phyloP scores from a whole-genome alignment of 495 filamentous ascomycete species.

The Talaromyces wortmannii region DNA sequence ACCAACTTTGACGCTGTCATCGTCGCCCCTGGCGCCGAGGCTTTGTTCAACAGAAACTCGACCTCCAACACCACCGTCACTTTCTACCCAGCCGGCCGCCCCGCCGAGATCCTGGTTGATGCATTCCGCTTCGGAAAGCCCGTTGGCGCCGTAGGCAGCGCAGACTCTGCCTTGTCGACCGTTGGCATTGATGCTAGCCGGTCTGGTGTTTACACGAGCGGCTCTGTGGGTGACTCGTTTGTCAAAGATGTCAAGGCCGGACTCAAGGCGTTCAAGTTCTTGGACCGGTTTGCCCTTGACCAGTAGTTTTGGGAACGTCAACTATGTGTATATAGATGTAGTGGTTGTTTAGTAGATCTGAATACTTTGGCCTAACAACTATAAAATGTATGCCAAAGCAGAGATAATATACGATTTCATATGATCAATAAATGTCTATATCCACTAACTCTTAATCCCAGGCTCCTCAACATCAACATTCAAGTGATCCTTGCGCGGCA shows the following conservation, averaged over 20 bases:
- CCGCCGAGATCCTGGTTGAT: constrained; percentile 56
- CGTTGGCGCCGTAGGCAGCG: constrained; percentile 53
- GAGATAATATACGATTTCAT: too few relatives aligned
- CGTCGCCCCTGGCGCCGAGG: constrained; percentile 49
- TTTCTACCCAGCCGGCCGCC: constrained; percentile 58
- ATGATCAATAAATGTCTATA: too few relatives aligned
- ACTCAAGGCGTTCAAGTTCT: constrained; percentile 59
- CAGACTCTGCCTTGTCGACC: constrained; percentile 27
- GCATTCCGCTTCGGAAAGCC: constrained; percentile 71
- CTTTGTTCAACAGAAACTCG: constrained; percentile 35
- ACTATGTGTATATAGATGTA: background rate
- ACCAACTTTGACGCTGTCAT: constrained; percentile 67
- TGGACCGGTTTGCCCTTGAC: constrained; percentile 52
- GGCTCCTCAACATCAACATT: background rate
- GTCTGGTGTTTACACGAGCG: constrained; percentile 46
- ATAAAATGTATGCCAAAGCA: too few relatives aligned
- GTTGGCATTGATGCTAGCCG: constrained; percentile 27
- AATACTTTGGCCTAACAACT: background rate
- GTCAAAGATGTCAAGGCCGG: constrained; percentile 47
- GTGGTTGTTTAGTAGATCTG: background rate
- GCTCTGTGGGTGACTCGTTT: constrained; percentile 25
- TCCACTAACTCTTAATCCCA: background rate
- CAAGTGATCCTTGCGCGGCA: constrained; percentile 10
- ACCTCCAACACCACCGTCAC: constrained; percentile 21
- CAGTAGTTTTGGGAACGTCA: background rate